Evolutionary conservation across 2,329 filamentous ascomycete species (phyloP).

Genomic region (Colletotrichum orbiculare): DNA sequence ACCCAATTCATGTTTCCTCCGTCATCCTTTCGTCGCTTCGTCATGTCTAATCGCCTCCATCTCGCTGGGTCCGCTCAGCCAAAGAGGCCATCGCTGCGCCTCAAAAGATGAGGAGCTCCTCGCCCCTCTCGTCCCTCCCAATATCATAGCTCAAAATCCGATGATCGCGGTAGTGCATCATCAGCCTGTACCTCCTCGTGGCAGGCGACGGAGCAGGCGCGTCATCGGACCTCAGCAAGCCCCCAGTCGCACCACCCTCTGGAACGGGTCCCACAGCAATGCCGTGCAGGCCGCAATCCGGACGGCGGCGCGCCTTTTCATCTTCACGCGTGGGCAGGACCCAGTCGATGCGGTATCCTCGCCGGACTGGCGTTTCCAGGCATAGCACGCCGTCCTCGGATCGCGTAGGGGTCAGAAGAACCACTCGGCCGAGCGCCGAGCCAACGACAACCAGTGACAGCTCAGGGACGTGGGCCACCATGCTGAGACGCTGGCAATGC

Average conservation of each 20-base stretch:
- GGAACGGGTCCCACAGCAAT: conserved; percentile 75
- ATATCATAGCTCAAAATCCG: conserved; percentile 78
- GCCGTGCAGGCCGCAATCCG: conserved; percentile 69
- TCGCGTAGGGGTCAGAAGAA: conserved; percentile 68
- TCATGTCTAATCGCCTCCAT: background rate
- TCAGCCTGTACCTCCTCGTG: conserved; percentile 70
- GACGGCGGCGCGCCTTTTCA: conserved; percentile 57
- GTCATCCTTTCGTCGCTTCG: background rate
- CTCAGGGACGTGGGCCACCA: conserved; percentile 73
- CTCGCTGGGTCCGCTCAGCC: too few species aligned
- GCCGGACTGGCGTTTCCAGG: conserved; percentile 41
- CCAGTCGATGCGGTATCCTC: conserved; percentile 65
- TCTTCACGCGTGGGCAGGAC: conserved; percentile 60
- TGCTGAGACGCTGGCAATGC: conserved; percentile 58
- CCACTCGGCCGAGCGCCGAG: conserved; percentile 73
- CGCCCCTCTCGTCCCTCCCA: conserved; percentile 50
- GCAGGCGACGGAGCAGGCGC: conserved; percentile 40
- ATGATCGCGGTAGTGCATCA: conserved; percentile 79
- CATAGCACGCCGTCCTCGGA: conserved; percentile 1
- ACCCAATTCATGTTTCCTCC: background rate
- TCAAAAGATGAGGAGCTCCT: conserved; percentile 37
- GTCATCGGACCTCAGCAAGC: conserved; percentile 34
- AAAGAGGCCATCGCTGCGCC: background rate
- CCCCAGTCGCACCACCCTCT: conserved; percentile 46
- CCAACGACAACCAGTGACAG: conserved; percentile 76